Percentiles rank a stretch among this genome's conserved stretches.
These are phyloP conservation scores for Elaeis oleifera DNA, from an alignment of 202 grass and related monocot species.

Conservation along the genomic window DNA sequence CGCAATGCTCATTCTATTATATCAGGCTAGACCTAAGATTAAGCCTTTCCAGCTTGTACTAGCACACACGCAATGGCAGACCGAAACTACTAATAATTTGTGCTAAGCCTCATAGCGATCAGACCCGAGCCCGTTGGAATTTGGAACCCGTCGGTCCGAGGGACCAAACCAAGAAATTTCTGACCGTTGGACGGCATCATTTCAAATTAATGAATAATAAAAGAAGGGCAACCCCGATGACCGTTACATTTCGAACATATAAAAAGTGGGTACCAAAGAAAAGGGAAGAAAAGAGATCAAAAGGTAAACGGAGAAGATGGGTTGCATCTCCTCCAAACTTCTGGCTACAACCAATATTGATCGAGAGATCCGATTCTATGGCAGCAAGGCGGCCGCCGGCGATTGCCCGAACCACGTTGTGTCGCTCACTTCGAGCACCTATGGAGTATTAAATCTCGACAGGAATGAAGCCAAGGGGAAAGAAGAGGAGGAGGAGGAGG, in stretches of 20 bases:
- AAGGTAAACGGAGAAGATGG: constrained; percentile 27
- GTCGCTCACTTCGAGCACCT: constrained; percentile 87
- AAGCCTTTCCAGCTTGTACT: no score
- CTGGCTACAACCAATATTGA: constrained; percentile 33
- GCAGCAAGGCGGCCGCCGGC: constrained; percentile 15
- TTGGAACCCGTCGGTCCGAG: no score
- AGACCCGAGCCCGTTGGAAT: no score
- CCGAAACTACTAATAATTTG: no score
- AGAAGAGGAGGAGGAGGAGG: constrained; percentile 29
- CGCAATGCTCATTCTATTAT: no score
- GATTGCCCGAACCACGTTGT: constrained; percentile 66
- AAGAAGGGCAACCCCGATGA: neutral
- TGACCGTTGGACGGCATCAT: constrained; percentile 39
- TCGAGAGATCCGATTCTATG: constrained; percentile 11
- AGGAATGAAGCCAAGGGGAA: constrained; percentile 26
- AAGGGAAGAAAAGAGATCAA: neutral
- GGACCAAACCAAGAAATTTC: neutral
- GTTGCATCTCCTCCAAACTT: constrained; percentile 92
- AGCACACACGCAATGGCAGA: no score
- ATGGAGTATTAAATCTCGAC: constrained; percentile 74
- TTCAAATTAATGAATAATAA: constrained; percentile 5
- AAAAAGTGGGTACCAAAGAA: constrained; percentile 5
- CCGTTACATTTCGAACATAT: constrained; percentile 52
- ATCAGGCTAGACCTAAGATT: no score
- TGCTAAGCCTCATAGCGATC: no score